These are phyloP conservation scores for Amanita pseudoporphyria DNA, from an alignment of 768 basidiomycete genomes.

Conservation along the genomic window DNA sequence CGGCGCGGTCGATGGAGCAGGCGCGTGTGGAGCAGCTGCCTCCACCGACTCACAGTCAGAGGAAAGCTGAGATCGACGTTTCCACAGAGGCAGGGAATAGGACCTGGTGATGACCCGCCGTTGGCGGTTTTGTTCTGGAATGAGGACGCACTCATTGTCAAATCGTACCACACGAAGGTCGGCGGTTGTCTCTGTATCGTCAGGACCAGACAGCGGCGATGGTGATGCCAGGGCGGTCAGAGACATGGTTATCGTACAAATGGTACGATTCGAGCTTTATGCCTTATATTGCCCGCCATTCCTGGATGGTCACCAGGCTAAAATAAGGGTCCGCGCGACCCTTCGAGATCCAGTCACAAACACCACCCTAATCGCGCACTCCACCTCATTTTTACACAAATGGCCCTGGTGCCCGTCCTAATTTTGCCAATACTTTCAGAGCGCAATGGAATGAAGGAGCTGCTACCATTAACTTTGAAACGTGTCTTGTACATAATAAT, in stretches of 20 bases:
- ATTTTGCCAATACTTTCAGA: too few relatives aligned
- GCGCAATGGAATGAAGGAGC: too few relatives aligned
- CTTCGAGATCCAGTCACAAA: not conserved
- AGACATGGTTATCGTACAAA: constrained; percentile 4
- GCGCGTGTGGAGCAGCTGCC: constrained; percentile 7
- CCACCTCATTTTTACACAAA: not conserved
- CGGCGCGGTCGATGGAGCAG: constrained; percentile 5
- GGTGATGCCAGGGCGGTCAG: constrained; percentile 3
- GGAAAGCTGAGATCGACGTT: constrained; percentile 12
- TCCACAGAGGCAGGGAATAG: constrained; percentile 64
- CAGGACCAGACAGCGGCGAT: not conserved
- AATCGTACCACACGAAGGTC: constrained; percentile 48
- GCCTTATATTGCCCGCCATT: constrained; percentile 4
- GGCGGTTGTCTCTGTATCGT: not conserved
- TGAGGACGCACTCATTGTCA: constrained; percentile 64
- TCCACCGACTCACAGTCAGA: constrained; percentile 16
- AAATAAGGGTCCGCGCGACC: constrained; percentile 3
- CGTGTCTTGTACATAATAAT: too few relatives aligned
- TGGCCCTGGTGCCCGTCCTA: not conserved
- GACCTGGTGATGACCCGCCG: constrained; percentile 51
- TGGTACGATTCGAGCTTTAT: constrained; percentile 5
- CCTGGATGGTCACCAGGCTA: not conserved
- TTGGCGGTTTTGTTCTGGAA: constrained; percentile 46
- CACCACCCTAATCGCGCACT: not conserved
- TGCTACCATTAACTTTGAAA: too few relatives aligned